These are phyloP conservation scores for Talaromyces liani DNA, from an alignment of 495 filamentous ascomycete genomes.

Conservation along the genomic window DNA sequence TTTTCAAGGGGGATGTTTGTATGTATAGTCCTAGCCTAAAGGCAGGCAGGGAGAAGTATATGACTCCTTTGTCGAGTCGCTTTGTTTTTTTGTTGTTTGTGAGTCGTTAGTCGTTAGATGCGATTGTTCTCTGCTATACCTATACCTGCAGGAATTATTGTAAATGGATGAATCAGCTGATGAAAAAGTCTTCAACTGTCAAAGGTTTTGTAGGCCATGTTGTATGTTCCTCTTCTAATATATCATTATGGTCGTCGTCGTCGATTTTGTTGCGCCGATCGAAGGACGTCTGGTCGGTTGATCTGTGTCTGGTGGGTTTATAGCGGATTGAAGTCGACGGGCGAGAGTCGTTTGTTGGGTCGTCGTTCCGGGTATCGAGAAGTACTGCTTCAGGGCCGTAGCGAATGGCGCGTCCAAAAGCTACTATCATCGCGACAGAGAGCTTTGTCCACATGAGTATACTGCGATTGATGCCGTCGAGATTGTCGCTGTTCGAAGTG, in stretches of 20 bases:
- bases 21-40: not conserved
- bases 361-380: not conserved
- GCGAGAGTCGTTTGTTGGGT: not conserved
- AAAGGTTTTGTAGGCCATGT: not conserved
- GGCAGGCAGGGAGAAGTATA: not conserved
- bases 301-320: not conserved
- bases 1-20: not conserved
- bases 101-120: not conserved
- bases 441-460: conserved; percentile 23
- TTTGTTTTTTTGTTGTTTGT: not conserved
- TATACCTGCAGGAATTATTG: no score
- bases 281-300: not conserved
- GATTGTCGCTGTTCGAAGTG: not conserved
- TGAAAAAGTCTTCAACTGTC: conserved; percentile 5
- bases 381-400: conserved; percentile 16
- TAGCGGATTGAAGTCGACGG: not conserved
- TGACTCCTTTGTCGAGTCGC: not conserved
- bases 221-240: not conserved
- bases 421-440: conserved; percentile 23
- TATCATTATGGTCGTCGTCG: not conserved
- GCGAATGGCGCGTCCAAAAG: conserved; percentile 24
- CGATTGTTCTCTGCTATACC: not conserved
- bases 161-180: not conserved
- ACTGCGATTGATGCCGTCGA: not conserved
- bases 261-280: not conserved